Conservation (phyloP, 805 yeast species). For the Metschnikowia dekortorum region DNA sequence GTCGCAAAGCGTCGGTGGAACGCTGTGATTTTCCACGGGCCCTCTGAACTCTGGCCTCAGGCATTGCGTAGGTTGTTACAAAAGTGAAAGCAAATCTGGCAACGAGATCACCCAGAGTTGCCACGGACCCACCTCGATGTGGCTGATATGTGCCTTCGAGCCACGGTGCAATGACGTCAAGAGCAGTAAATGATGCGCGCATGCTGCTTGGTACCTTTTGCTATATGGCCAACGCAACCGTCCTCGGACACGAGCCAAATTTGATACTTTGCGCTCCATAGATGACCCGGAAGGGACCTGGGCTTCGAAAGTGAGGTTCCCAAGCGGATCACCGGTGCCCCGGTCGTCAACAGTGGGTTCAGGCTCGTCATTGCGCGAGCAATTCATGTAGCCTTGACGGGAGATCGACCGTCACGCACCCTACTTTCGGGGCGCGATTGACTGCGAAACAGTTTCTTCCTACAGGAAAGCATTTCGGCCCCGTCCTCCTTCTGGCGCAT, state of each 20-base stretch:
- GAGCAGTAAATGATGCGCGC: not conserved
- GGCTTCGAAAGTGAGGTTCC: not conserved
- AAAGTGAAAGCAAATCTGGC: not conserved
- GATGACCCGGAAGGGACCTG: not conserved
- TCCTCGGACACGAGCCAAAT: not conserved
- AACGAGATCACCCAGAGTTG: not conserved
- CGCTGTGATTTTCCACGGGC: not conserved
- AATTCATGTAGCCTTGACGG: not conserved
- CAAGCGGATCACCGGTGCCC: not conserved
- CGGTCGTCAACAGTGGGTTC: not conserved
- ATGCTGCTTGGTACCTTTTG: conserved; percentile 1
- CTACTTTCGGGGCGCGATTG: not conserved
- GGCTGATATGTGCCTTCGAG: not conserved
- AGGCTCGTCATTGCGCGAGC: not conserved
- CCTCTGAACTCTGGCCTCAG: not conserved
- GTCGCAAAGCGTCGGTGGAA: not conserved
- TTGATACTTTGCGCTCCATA: not conserved
- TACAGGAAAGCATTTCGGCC: not conserved
- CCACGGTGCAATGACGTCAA: conserved; percentile 3
- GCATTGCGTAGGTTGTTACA: not conserved
- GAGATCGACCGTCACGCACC: conserved; percentile 3
- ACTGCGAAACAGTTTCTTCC: not conserved
- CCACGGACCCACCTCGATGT: not conserved
- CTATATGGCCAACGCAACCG: not conserved
- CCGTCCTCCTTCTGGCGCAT: not conserved